phyloP scores from a whole-genome alignment of 148 eudicot genomes.

The Gaultheria prostrata region DNA sequence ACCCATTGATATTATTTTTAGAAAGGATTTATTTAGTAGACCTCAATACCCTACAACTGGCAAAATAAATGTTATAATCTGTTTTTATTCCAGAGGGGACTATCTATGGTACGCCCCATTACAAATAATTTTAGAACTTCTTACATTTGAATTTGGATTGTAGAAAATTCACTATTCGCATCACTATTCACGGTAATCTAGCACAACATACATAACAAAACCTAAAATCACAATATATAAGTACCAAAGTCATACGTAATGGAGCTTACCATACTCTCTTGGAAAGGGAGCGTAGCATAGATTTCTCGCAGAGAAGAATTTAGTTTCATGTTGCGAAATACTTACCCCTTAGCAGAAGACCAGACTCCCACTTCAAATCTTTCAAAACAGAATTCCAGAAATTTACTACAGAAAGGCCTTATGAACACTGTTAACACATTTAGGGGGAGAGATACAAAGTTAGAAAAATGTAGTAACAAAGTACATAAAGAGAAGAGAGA shows the following conservation, averaged over 20 bases:
- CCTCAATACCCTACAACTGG: no score
- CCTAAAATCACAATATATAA: no score
- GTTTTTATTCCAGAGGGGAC: background rate
- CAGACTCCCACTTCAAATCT: constrained; percentile 63
- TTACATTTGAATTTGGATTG: no score
- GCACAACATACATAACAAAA: no score
- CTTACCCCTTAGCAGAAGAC: constrained; percentile 54
- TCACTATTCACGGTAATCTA: no score
- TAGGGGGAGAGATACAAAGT: background rate
- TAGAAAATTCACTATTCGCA: no score
- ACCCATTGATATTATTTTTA: background rate
- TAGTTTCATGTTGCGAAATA: constrained; percentile 2
- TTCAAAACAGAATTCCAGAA: constrained; percentile 49
- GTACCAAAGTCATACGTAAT: no score
- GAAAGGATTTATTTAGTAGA: background rate
- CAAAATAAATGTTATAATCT: background rate
- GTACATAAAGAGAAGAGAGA: no score
- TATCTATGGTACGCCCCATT: no score
- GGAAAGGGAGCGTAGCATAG: no score
- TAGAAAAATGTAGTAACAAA: background rate
- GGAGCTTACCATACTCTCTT: no score
- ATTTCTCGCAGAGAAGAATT: background rate
- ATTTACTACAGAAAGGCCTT: constrained; percentile 46
- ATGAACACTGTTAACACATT: constrained; percentile 34
- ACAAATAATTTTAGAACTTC: no score